phyloP scores from a whole-genome alignment of 2,329 filamentous ascomycete species.

The Cordyceps cicadae region DNA sequence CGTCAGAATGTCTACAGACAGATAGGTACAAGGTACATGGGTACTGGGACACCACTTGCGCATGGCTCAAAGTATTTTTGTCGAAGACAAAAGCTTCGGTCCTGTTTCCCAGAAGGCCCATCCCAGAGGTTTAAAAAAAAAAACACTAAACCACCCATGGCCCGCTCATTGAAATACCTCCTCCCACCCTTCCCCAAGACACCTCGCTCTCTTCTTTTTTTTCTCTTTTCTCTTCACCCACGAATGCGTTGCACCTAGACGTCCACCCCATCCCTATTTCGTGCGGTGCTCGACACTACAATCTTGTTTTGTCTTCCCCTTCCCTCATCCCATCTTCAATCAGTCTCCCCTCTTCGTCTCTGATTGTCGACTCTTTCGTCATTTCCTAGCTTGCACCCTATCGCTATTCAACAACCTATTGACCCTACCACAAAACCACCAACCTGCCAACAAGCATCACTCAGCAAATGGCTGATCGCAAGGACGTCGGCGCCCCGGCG shows the following conservation, averaged over 20 bases:
- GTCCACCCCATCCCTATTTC: constrained; percentile 32
- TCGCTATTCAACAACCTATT: not conserved
- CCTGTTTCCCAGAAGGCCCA: constrained; percentile 9
- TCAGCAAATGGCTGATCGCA: constrained; percentile 46
- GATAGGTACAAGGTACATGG: not conserved
- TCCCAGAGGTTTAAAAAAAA: constrained; percentile 1
- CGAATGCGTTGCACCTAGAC: constrained; percentile 40
- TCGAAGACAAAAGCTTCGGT: constrained; percentile 1
- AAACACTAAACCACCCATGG: constrained; percentile 6
- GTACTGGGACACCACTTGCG: not conserved
- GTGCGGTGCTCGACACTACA: constrained; percentile 40
- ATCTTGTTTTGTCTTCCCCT: constrained; percentile 17
- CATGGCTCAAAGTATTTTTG: constrained; percentile 2
- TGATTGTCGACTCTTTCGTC: constrained; percentile 11
- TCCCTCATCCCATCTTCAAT: constrained; percentile 19
- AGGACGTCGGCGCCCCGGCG: constrained; percentile 44
- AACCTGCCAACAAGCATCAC: not conserved
- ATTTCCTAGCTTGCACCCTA: not conserved
- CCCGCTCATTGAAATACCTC: constrained; percentile 31
- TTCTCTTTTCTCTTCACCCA: constrained; percentile 37
- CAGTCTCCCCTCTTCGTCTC: constrained; percentile 13
- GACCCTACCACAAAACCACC: constrained; percentile 4
- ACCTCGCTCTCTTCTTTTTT: constrained; percentile 23
- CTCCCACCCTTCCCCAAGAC: constrained; percentile 24
- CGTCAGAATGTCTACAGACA: not conserved